phyloP scores from a whole-genome alignment of 805 yeast genomes.

The Wickerhamiella azyma region DNA sequence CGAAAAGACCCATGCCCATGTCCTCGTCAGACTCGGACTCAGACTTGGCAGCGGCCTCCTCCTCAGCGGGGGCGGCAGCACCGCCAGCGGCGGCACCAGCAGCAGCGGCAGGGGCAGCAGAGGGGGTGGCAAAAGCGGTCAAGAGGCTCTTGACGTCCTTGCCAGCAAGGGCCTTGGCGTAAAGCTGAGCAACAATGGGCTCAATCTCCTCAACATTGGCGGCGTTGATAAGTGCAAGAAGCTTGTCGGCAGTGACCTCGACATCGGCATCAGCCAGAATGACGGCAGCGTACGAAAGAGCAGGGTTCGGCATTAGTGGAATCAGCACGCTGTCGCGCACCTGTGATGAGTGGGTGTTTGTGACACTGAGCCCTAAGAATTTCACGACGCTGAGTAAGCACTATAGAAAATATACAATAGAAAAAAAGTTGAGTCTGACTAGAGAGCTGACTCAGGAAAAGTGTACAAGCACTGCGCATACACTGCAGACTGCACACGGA shows the following conservation, averaged over 20 bases:
- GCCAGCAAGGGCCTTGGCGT: constrained; percentile 76
- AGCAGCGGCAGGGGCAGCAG: constrained; percentile 47
- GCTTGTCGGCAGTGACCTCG: constrained; percentile 82
- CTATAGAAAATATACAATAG: neutral
- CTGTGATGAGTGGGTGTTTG: constrained; percentile 5
- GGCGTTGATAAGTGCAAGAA: constrained; percentile 60
- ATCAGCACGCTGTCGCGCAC: neutral
- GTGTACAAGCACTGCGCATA: too few relatives aligned
- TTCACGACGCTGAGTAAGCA: neutral
- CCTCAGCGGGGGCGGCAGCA: constrained; percentile 42
- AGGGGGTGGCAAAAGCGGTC: constrained; percentile 52
- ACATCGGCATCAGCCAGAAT: constrained; percentile 95
- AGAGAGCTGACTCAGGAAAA: neutral
- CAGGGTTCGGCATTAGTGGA: constrained; percentile 18
- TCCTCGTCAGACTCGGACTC: constrained; percentile 59
- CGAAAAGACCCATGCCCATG: constrained; percentile 94
- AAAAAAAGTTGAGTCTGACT: neutral
- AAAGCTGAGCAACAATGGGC: constrained; percentile 72
- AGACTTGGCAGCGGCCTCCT: constrained; percentile 42
- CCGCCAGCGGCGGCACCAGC: constrained; percentile 52
- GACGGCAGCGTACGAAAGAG: constrained; percentile 59
- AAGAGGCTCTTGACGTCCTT: constrained; percentile 72
- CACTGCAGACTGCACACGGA: too few relatives aligned
- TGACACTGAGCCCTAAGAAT: neutral
- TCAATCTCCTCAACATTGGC: constrained; percentile 53